Evolutionary conservation across 169 alveolate species (phyloP).

Genomic region (Plasmodium relictum): DNA sequence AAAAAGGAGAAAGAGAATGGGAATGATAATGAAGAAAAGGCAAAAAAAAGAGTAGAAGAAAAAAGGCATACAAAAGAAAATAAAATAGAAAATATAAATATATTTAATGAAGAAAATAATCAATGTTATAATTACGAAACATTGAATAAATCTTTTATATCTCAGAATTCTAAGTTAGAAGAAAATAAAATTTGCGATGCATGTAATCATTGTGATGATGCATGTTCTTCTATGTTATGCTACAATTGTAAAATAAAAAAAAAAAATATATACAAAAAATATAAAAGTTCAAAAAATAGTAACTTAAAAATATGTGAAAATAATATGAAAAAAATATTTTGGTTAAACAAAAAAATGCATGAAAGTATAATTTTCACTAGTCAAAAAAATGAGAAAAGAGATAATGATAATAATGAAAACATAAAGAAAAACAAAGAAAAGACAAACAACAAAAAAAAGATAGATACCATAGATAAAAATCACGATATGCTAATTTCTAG

Average conservation of each 20-base stretch:
- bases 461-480: not conserved
- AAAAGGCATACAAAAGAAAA: not conserved
- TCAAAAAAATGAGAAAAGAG: not conserved
- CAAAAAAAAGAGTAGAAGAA: not conserved
- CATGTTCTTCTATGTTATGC: slow-evolving; percentile 36
- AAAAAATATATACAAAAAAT: slow-evolving; percentile 31
- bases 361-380: slow-evolving; percentile 1
- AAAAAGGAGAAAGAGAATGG: not conserved
- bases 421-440: not conserved
- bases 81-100: not conserved
- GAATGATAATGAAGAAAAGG: not conserved
- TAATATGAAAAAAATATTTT: not conserved
- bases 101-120: not conserved
- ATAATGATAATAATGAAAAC: not conserved
- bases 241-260: slow-evolving; percentile 28
- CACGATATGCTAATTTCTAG: not conserved
- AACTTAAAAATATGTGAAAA: slow-evolving; percentile 26
- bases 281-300: slow-evolving; percentile 28
- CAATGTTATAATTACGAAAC: not conserved
- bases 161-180: not conserved
- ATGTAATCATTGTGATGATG: slow-evolving; percentile 50
- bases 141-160: not conserved
- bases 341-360: not conserved
- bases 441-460: not conserved
- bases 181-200: slow-evolving; percentile 24